Evolutionary conservation across 2,329 filamentous ascomycete species (phyloP), one percentile per base, ranked within the genome.

Genomic region (Coniochaeta hoffmannii): DNA sequence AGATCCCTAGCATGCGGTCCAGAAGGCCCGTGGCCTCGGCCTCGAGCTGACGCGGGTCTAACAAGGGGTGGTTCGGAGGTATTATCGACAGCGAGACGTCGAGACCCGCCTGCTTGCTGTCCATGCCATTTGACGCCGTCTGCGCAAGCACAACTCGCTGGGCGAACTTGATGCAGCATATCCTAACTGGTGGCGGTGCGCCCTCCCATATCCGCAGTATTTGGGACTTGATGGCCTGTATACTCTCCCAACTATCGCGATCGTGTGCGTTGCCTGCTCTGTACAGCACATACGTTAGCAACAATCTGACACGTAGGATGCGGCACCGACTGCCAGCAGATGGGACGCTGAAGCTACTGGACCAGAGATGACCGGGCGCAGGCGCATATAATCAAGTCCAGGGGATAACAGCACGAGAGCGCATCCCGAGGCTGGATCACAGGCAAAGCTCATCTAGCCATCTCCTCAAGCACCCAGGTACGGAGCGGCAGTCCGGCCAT

Each of bases 151-250:
- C 88, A 46, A 97, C 90, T 60, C 90, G 86, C 74, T 99, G 93
- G 35, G 90, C 87, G 70, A 99, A 99, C 72, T 99, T 99, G 79
- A 97, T 87, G 75, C 94, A 97, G 77, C 91, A 96, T 69, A 97
- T 87, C 64, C 87, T 87, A 60, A 97, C 83, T 2, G 90, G 87
- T 12, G 87, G 80, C 14, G 83, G 75, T 17, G 89, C 86, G 44
- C 78, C 81, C 63, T 97, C 93, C 93, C 95, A 97, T 65, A 94
- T 85, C 57, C 83, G 85, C 58, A 99, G 72, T 62, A 99, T 94
- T 64, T 86, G 88, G 55, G 88, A 84, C 76, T 99, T 99, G 72
- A 97, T 93, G 11, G 85, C 81, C 54, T 84, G 80, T 83, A 97
- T 95, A 61, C 86, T 84, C 67, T 94, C 88, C 94, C 94, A 99